A percentile compares a stretch with the other conserved stretches of the same genome.
phyloP scores from a whole-genome alignment of 2,329 filamentous ascomycete genomes.

The Trichoderma gracile region DNA sequence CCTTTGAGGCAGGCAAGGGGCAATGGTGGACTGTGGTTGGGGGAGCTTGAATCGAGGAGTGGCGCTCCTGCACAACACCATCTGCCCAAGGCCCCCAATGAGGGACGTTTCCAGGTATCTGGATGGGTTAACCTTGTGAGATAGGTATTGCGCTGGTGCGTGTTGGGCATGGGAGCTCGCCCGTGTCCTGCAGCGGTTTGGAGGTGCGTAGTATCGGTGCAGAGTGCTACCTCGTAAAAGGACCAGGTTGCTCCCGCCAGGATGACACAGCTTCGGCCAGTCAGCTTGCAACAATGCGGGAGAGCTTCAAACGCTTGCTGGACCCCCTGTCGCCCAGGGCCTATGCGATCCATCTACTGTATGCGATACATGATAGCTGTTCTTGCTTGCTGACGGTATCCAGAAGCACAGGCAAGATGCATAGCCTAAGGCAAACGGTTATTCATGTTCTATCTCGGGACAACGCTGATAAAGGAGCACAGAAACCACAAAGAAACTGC shows the following conservation, averaged over 20 bases:
- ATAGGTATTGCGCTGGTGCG: conserved; percentile 35
- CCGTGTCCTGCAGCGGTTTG: conserved; percentile 18
- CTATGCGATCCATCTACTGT: not conserved
- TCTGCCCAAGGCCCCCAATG: conserved; percentile 32
- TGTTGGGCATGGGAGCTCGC: conserved; percentile 20
- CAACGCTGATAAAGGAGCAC: not conserved
- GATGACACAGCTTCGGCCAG: conserved; percentile 18
- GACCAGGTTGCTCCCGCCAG: conserved; percentile 16
- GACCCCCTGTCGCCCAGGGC: not conserved
- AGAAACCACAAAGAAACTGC: not conserved
- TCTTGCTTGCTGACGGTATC: not conserved
- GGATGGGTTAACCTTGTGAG: conserved; percentile 33
- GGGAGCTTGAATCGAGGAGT: conserved; percentile 29
- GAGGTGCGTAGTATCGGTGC: not conserved
- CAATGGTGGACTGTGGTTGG: conserved; percentile 28
- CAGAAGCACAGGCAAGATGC: not conserved
- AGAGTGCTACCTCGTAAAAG: conserved; percentile 14
- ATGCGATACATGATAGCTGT: not conserved
- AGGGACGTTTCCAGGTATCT: conserved; percentile 36
- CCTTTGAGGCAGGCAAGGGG: conserved; percentile 28
- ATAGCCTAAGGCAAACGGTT: not conserved
- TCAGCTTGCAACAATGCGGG: conserved; percentile 14
- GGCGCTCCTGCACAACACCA: conserved; percentile 34
- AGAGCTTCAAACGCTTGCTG: not conserved
- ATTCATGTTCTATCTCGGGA: not conserved